These are phyloP conservation scores for Anthostomella pinea DNA, from an alignment of 2,329 filamentous ascomycete species.

Conservation along the genomic window DNA sequence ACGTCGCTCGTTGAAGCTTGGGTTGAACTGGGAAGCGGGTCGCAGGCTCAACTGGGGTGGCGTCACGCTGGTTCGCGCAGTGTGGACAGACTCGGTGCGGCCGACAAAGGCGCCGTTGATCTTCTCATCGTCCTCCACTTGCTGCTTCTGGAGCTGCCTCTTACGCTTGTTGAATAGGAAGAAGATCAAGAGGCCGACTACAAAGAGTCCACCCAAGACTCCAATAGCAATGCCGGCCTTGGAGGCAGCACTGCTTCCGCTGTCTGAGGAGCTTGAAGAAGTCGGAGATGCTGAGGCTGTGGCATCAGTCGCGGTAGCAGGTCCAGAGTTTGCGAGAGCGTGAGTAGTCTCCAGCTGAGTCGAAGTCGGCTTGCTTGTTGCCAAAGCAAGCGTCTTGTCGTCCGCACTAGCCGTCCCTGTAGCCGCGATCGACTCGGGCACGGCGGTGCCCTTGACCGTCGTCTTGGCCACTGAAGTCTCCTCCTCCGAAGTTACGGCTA, in stretches of 20 bases:
- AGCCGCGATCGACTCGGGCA: neutral
- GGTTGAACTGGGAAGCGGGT: conserved; percentile 79
- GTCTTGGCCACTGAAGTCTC: conserved; percentile 8
- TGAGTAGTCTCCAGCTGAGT: conserved; percentile 11
- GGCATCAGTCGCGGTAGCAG: conserved; percentile 13
- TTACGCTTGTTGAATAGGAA: conserved; percentile 69
- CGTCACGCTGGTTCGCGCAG: conserved; percentile 46
- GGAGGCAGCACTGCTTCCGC: conserved; percentile 33
- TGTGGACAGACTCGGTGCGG: conserved; percentile 32
- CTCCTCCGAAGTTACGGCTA: conserved; percentile 2
- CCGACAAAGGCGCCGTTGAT: conserved; percentile 39
- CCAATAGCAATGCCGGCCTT: conserved; percentile 87
- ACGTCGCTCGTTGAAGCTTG: conserved; percentile 58
- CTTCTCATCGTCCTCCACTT: conserved; percentile 64
- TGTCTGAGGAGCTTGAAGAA: conserved; percentile 19
- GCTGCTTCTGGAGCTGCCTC: conserved; percentile 58
- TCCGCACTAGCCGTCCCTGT: conserved; percentile 8
- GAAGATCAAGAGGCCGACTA: conserved; percentile 65
- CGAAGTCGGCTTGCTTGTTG: neutral
- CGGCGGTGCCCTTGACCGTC: neutral
- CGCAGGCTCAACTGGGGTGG: conserved; percentile 83
- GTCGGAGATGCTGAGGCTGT: conserved; percentile 22
- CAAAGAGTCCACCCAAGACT: conserved; percentile 66
- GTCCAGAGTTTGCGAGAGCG: conserved; percentile 12
- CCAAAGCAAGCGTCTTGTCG: conserved; percentile 24